Evolutionary conservation across 202 grass and related monocot genomes (phyloP), one percentile per base, ranked within the genome.

Genomic region (Setaria italica): DNA sequence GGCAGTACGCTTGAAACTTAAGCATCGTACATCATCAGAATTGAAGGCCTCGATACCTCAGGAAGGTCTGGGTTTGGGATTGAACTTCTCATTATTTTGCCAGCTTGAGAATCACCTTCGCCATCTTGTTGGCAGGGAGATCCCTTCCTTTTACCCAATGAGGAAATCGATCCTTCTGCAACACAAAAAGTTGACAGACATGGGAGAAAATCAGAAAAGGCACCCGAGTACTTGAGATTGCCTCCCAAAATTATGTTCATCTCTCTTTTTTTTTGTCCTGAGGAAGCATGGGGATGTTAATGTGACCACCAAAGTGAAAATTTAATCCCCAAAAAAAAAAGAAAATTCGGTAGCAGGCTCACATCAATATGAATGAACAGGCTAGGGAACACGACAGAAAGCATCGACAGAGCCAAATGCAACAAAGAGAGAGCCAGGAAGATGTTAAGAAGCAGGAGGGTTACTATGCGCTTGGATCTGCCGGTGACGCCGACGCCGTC

Each of bases 21-120:
- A 25, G 25, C 25, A 25, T 25, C 25, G 0, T 25, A 25, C 25
- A 25, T 25, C 25, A 25, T 25, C 3, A 15, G 6, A 69, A 29
- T 55, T 55, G 2, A 39, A 58, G 14, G 15, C 3, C 0, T n/a
- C 29, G 1, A 29, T 65, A 74, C 81, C 81, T 83, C 70, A 11
- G 70, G 81, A 53, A 83, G 70, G 32, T 83, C 45, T 42, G 81
- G 70, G 11, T 74, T 32, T 42, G 81, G 70, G 29, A 42, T 74
- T 17, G 56, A 39, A 37, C 32, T 39, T 73, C 6, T 51, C 32
- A 29, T 74, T 29, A 21, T 30, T 64, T 83, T 49, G 43, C 30
- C 43, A 64, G 70, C 7, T 41, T 53, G 12, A 11, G 19, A 64
- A 15, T 62, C 29, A 35, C 29, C 72, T n/a, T 55, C 25, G 9